Conservation (phyloP, 345 rosid genomes). For the Eutrema japonicum region DNA sequence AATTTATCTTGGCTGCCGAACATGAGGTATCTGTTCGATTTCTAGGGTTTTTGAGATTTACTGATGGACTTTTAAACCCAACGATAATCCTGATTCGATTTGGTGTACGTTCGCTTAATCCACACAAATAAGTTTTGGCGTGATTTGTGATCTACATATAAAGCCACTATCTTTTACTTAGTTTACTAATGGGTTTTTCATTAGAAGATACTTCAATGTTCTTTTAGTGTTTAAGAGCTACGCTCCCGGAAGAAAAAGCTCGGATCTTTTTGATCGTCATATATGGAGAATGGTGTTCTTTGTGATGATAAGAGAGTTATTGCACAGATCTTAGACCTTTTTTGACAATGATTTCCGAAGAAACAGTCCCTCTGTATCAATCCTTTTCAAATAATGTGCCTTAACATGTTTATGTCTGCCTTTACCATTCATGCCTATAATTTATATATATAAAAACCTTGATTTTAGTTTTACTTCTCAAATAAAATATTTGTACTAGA, state of each 20-base stretch:
- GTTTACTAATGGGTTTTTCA: slow-evolving; percentile 17
- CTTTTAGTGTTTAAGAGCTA: neutral
- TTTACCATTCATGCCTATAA: neutral
- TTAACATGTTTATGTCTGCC: neutral
- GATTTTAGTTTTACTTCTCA: neutral
- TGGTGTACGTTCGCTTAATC: slow-evolving; percentile 20
- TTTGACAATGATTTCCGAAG: neutral
- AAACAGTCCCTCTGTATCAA: neutral
- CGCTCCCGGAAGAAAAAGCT: neutral
- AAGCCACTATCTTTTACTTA: slow-evolving; percentile 3
- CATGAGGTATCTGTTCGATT: slow-evolving; percentile 38
- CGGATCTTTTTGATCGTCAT: neutral
- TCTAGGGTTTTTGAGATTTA: slow-evolving; percentile 6
- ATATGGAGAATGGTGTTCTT: neutral
- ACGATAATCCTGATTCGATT: slow-evolving; percentile 1
- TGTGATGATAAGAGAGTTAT: neutral
- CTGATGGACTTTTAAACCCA: neutral
- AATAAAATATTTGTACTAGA: neutral
- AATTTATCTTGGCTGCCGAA: neutral
- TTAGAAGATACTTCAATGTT: neutral
- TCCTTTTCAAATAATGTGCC: neutral
- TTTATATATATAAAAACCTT: neutral
- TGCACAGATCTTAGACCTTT: neutral
- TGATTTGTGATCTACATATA: neutral
- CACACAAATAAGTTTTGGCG: neutral